Evolutionary conservation across 179 eudicot species (phyloP).

Genomic region (Kewa caespitosa): DNA sequence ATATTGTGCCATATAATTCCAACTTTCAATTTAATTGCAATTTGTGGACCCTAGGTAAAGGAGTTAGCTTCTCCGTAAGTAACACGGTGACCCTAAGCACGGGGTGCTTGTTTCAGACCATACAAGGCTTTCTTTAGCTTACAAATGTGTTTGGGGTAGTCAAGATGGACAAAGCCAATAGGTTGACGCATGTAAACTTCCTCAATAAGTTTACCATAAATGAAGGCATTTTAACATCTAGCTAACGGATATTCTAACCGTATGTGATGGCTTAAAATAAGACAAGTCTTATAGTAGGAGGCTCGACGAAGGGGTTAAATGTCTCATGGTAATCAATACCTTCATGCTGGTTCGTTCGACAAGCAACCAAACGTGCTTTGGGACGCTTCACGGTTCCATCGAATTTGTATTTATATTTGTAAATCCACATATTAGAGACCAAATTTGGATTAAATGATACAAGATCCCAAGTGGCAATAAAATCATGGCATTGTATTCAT

Average conservation of each 20-base stretch:
- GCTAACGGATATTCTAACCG: background rate
- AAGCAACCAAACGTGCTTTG: background rate
- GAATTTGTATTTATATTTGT: background rate
- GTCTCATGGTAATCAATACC: background rate
- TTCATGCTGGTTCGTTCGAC: background rate
- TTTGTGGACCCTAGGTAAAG: no score
- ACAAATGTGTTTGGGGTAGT: background rate
- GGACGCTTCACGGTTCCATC: background rate
- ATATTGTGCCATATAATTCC: no score
- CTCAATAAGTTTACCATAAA: background rate
- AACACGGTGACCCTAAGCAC: background rate
- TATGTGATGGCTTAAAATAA: background rate
- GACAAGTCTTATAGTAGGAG: background rate
- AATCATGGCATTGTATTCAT: background rate
- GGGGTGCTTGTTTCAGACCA: background rate
- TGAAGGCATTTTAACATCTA: background rate
- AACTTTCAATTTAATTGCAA: no score
- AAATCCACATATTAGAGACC: background rate
- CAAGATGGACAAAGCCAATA: background rate
- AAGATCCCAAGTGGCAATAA: background rate
- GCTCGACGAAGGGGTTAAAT: background rate
- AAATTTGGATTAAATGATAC: background rate
- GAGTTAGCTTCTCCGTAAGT: no score
- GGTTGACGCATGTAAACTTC: background rate
- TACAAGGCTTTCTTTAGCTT: background rate